Evolutionary conservation across 1,284 basidiomycete genomes (phyloP).

Genomic region (Cutaneotrichosporon arboriforme): DNA sequence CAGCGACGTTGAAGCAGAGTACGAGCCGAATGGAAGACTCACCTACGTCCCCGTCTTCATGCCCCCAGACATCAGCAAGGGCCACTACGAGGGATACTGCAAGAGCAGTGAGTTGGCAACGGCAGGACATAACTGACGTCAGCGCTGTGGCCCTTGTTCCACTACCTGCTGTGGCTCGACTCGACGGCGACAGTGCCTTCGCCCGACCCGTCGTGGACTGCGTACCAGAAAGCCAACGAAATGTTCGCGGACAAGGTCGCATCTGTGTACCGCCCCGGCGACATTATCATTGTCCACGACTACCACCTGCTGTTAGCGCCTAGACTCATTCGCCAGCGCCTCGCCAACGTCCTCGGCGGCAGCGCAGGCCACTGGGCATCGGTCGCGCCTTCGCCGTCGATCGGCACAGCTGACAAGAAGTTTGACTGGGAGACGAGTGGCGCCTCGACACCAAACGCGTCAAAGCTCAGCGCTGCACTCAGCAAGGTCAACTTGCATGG

Average conservation of each 20-base stretch:
- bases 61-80: slow-evolving; percentile 81
- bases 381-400: slow-evolving; percentile 25
- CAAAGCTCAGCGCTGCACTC: no score
- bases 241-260: slow-evolving; percentile 77
- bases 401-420: slow-evolving; percentile 20
- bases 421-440: slow-evolving; percentile 35
- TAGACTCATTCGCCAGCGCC: slow-evolving; percentile 68
- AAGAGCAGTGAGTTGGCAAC: slow-evolving; percentile 69
- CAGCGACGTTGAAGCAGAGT: slow-evolving; percentile 55
- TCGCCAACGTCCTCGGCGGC: slow-evolving; percentile 58
- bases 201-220: slow-evolving; percentile 73
- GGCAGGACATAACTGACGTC: slow-evolving; percentile 1
- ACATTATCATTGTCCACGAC: slow-evolving; percentile 84
- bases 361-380: slow-evolving; percentile 18
- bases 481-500: slow-evolving; percentile 17
- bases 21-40: slow-evolving; percentile 53
- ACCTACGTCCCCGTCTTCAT: slow-evolving; percentile 87
- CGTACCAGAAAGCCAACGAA: slow-evolving; percentile 78
- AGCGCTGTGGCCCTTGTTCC: slow-evolving; percentile 93
- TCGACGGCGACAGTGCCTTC: slow-evolving; percentile 52
- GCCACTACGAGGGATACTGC: slow-evolving; percentile 96
- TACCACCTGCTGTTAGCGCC: slow-evolving; percentile 92
- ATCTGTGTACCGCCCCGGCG: slow-evolving; percentile 73
- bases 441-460: not conserved
- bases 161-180: slow-evolving; percentile 97